phyloP scores from a whole-genome alignment of 2,329 filamentous ascomycete genomes.

The Cordyceps cicadae region DNA sequence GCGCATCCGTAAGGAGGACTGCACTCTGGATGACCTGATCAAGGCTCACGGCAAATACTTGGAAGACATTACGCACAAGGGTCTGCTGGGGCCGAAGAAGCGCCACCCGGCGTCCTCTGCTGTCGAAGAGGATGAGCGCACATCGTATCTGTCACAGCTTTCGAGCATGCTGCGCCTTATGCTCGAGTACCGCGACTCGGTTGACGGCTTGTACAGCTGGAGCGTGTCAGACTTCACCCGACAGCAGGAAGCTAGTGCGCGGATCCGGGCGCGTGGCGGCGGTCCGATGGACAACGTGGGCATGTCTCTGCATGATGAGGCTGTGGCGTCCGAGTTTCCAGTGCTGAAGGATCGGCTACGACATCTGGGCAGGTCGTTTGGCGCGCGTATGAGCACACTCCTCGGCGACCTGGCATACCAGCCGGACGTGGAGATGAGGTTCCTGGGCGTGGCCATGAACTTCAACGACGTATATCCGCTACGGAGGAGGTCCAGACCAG shows the following conservation, averaged over 20 bases:
- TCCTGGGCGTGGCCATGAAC: constrained; percentile 95
- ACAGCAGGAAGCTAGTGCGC: constrained; percentile 75
- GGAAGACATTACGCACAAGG: constrained; percentile 91
- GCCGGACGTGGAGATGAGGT: constrained; percentile 89
- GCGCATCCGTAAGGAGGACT: constrained; percentile 73
- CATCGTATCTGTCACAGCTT: constrained; percentile 80
- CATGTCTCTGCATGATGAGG: constrained; percentile 38
- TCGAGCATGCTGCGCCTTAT: constrained; percentile 90
- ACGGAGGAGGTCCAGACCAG: background rate
- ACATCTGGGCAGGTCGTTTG: constrained; percentile 68
- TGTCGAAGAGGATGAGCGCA: constrained; percentile 53
- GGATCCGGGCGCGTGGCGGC: constrained; percentile 50
- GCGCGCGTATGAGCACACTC: constrained; percentile 66
- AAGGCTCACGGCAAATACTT: constrained; percentile 85
- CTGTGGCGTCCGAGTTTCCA: constrained; percentile 59
- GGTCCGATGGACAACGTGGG: constrained; percentile 19
- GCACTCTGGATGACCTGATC: constrained; percentile 91
- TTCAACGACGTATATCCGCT: constrained; percentile 83
- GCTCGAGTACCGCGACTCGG: constrained; percentile 85
- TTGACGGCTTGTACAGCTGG: constrained; percentile 91
- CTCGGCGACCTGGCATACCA: constrained; percentile 89
- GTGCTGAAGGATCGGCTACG: constrained; percentile 66
- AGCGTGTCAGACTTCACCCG: constrained; percentile 89
- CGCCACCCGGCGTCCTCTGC: constrained; percentile 3
- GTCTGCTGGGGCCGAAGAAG: constrained; percentile 67